These are phyloP conservation scores for Neoboletus magnificus DNA, from an alignment of 768 basidiomycete species.

Conservation along the genomic window DNA sequence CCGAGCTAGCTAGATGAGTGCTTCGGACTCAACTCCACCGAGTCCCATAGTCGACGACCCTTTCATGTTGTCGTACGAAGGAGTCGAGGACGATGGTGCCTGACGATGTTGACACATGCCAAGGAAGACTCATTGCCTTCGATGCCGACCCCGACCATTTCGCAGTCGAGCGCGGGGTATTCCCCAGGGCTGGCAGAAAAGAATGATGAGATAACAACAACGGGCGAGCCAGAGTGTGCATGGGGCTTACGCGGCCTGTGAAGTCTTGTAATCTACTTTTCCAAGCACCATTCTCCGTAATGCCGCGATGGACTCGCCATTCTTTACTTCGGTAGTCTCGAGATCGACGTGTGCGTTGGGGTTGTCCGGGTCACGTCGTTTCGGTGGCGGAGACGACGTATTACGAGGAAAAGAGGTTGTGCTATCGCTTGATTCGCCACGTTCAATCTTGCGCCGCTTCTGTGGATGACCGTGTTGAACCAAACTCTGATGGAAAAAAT, in stretches of 20 bases:
- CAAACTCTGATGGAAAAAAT: not conserved
- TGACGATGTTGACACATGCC: constrained; percentile 50
- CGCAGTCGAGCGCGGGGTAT: constrained; percentile 88
- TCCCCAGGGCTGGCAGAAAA: constrained; percentile 52
- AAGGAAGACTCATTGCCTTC: constrained; percentile 12
- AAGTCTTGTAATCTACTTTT: constrained; percentile 36
- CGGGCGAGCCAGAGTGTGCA: not conserved
- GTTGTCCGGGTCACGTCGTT: not conserved
- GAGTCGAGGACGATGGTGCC: constrained; percentile 78
- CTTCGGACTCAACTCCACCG: constrained; percentile 82
- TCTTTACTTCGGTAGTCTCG: constrained; percentile 33
- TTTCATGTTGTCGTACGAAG: constrained; percentile 83
- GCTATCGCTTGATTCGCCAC: not conserved
- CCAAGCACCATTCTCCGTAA: constrained; percentile 57
- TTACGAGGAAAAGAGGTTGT: constrained; percentile 1
- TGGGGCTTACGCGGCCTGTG: constrained; percentile 45
- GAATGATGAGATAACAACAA: constrained; percentile 1
- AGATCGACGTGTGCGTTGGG: constrained; percentile 17
- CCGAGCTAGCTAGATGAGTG: constrained; percentile 69
- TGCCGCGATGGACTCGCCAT: constrained; percentile 45
- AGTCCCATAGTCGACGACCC: constrained; percentile 91
- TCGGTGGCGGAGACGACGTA: constrained; percentile 1
- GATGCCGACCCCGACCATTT: constrained; percentile 15
- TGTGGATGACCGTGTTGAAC: constrained; percentile 8
- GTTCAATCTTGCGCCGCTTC: constrained; percentile 21